Evolutionary conservation across 2,329 filamentous ascomycete species (phyloP), one percentile per base, ranked within the genome.

Genomic region (Colletotrichum abscissum): DNA sequence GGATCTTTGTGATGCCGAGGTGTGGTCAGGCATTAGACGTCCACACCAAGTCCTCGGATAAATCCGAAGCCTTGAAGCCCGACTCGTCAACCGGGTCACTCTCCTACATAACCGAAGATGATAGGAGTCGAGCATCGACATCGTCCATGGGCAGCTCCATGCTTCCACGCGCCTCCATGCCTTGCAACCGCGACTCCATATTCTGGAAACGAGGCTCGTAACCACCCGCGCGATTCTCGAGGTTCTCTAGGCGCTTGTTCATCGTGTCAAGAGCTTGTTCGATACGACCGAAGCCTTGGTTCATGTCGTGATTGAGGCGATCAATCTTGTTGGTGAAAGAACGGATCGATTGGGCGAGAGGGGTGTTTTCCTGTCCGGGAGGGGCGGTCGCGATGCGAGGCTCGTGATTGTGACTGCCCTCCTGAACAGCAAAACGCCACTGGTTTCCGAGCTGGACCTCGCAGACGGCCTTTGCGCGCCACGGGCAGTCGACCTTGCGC

Each of bases 401-500:
- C 76, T 91, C 89, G 78, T 91, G 89, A 79, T 91, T 91, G 78
- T 91, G 89, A 16, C 88, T 84, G n/a, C 85, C 80, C 69, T 90
- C 88, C 73, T 91, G 89, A 12, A 91, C 86, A 8, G 87, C 88
- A 75, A 91, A 91, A n/a, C 89, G 88, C 89, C 89, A 91, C 80
- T 91, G 89, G 74, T 91, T 90, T 55, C 87, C 87, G 12, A 91
- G 83, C 79, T 90, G 89, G 7, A 91, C 89, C 78, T 91, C 89
- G 75, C 89, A 91, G 26, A 91, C 89, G 28, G 89, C 89, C 82
- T 91, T 91, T 68, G 89, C 89, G 65, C 89, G 88, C 83, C 90
- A 91, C 12, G 89, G 89, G 69, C 89, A 91, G 79, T 91, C 89
- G 68, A 91, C 88, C 81, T 91, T 91, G 78, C 89, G 88, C 56